Percentiles rank a stretch among this genome's conserved stretches.
Evolutionary conservation across 1,284 basidiomycete species (phyloP).

Genomic region (Ceraceosorus bombacis): DNA sequence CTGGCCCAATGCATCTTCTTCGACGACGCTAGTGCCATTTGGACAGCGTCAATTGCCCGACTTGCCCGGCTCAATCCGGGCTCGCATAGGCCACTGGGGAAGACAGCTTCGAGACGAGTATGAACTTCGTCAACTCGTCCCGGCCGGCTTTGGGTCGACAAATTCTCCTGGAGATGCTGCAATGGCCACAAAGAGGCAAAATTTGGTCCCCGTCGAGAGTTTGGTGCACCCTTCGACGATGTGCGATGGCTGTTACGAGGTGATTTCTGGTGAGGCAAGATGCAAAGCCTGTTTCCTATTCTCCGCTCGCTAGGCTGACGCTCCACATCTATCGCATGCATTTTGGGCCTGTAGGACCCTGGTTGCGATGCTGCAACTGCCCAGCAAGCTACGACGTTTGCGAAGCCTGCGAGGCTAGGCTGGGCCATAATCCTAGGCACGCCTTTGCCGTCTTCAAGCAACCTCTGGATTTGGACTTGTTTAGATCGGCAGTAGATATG

Average conservation of each 20-base stretch:
- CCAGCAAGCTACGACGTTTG: conserved; percentile 15
- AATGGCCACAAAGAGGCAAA: too few species aligned
- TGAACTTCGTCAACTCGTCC: too few species aligned
- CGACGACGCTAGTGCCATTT: too few species aligned
- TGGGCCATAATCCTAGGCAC: conserved; percentile 15
- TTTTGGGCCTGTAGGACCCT: background rate
- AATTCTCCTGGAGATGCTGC: too few species aligned
- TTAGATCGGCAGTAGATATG: conserved; percentile 11
- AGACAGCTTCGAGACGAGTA: too few species aligned
- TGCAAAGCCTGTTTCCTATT: background rate
- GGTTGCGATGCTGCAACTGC: conserved; percentile 19
- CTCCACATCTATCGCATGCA: too few species aligned
- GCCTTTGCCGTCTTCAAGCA: conserved; percentile 20
- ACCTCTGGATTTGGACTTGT: conserved; percentile 13
- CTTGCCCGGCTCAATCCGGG: too few species aligned
- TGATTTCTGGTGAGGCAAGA: conserved; percentile 9
- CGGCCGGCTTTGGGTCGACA: too few species aligned
- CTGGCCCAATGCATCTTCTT: too few species aligned
- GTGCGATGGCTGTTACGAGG: conserved; percentile 17
- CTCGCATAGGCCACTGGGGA: too few species aligned
- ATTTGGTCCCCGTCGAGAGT: conserved; percentile 9
- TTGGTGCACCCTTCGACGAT: conserved; percentile 17
- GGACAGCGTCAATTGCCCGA: too few species aligned
- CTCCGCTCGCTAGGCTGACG: background rate
- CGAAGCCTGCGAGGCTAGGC: conserved; percentile 11